Conservation (phyloP, 1,139 yeast species). For the Hyphopichia pseudoburtonii region DNA sequence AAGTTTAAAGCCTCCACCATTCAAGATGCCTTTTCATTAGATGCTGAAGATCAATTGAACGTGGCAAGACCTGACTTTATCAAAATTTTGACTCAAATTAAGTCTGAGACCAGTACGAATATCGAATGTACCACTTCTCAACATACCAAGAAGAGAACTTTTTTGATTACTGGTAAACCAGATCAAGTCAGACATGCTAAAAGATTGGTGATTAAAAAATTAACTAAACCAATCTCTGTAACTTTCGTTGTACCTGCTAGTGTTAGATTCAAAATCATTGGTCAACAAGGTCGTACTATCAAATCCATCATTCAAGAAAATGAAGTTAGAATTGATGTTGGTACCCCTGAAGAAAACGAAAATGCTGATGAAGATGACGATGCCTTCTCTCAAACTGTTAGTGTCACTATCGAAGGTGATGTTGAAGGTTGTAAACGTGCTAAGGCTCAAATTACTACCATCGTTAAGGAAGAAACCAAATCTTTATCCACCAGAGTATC, state of each 20-base stretch:
- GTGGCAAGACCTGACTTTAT: constrained; percentile 64
- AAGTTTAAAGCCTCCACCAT: constrained; percentile 41
- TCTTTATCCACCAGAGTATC: constrained; percentile 49
- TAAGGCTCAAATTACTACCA: constrained; percentile 63
- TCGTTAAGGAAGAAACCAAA: constrained; percentile 76
- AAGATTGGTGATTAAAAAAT: constrained; percentile 70
- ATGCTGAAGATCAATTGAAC: constrained; percentile 63
- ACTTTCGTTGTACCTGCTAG: constrained; percentile 72
- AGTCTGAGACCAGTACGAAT: constrained; percentile 60
- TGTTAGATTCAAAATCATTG: constrained; percentile 80
- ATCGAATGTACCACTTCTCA: constrained; percentile 84
- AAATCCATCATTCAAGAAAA: constrained; percentile 74
- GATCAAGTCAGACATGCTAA: constrained; percentile 70
- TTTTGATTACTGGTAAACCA: constrained; percentile 77
- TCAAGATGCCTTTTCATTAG: constrained; percentile 75
- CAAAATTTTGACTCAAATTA: constrained; percentile 62
- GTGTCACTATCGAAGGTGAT: constrained; percentile 78
- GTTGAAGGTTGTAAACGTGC: constrained; percentile 80
- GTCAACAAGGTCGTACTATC: constrained; percentile 82
- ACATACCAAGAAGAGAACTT: constrained; percentile 77
- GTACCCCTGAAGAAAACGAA: constrained; percentile 37
- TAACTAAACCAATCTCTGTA: constrained; percentile 71
- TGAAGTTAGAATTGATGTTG: constrained; percentile 76
- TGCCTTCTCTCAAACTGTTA: constrained; percentile 53
- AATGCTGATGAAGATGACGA: constrained; percentile 37